Evolutionary conservation across 1,284 basidiomycete genomes (phyloP), one percentile per base, ranked within the genome.

Genomic region (Puccinia coronata): DNA sequence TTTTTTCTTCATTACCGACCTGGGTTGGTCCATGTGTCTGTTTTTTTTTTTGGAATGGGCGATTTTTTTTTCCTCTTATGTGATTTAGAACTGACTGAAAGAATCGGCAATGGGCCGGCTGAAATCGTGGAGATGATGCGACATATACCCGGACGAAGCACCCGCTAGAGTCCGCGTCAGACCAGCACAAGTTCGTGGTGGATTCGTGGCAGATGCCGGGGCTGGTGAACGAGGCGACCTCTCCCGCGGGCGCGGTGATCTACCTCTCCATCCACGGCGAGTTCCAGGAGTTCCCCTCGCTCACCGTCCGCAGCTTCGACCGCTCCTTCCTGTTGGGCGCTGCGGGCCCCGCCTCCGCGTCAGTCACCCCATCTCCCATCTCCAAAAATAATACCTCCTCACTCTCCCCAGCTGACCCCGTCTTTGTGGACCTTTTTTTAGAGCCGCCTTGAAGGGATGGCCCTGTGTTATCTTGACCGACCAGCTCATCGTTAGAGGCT

Each of bases 241-340:
- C 75, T 89, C 87, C 85, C 18, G 87, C 86, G 6, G 86, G 87
- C 53, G 88, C 88, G 8, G 86, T 88, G 73, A 87, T 99, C 73
- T 91, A 96, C 84, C 89, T 96, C 83, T 91, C 90, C 78, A 89
- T 98, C 43, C 95, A 98, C 85, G 96, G 96, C 9, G 92, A 98
- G 86, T 97, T 96, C 85, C 89, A 89, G 72, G 96, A 99, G 89
- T 88, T 95, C 95, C 84, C 84, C 91, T 88, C 85, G 34, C 84
- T 87, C 55, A 95, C 94, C 12, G 88, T 95, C 36, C 91, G 96
- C 63, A 97, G 95, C 8, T 99, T 99, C 86, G 95, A 97, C 85
- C 90, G 96, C 73, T 92, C 93, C 0, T 97, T 98, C 85, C 89
- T 98, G 72, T 89, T 99, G 16, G 92, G 91, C 1, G 92, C 93